These are phyloP conservation scores for Brettanomyces nanus DNA, from an alignment of 805 yeast species.

Conservation along the genomic window DNA sequence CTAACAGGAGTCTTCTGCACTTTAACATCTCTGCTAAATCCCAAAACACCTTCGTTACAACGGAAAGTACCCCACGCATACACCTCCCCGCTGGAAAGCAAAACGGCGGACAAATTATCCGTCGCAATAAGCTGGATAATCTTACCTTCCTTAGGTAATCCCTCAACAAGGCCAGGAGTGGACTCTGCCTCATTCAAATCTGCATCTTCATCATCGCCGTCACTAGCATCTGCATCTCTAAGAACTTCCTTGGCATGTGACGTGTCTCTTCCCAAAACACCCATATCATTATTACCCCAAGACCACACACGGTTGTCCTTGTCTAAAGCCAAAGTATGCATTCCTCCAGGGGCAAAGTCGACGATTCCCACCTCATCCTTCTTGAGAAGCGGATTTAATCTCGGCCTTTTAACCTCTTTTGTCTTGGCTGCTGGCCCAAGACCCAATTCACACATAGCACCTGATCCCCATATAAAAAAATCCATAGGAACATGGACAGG, in stretches of 20 bases:
- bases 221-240: conserved; percentile 57
- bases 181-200: conserved; percentile 85
- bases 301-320: conserved; percentile 79
- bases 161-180: conserved; percentile 74
- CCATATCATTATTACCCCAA: conserved; percentile 96
- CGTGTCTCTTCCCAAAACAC: conserved; percentile 84
- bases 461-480: conserved; percentile 91
- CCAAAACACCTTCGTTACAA: conserved; percentile 85
- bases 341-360: conserved; percentile 91
- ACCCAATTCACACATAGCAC: conserved; percentile 96
- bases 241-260: conserved; percentile 46
- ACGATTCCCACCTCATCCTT: conserved; percentile 62
- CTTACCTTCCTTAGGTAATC: conserved; percentile 46
- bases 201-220: conserved; percentile 62
- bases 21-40: conserved; percentile 59
- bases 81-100: conserved; percentile 76
- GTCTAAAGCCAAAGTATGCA: conserved; percentile 85
- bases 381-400: conserved; percentile 72
- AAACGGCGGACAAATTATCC: conserved; percentile 79
- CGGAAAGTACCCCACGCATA: conserved; percentile 98
- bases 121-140: conserved; percentile 85
- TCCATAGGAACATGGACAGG: conserved; percentile 46
- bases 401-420: conserved; percentile 92
- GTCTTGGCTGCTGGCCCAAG: conserved; percentile 91
- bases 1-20: conserved; percentile 63